Conservation (phyloP, 2,329 filamentous ascomycete species). For the Ceratocystiopsis sp. region DNA sequence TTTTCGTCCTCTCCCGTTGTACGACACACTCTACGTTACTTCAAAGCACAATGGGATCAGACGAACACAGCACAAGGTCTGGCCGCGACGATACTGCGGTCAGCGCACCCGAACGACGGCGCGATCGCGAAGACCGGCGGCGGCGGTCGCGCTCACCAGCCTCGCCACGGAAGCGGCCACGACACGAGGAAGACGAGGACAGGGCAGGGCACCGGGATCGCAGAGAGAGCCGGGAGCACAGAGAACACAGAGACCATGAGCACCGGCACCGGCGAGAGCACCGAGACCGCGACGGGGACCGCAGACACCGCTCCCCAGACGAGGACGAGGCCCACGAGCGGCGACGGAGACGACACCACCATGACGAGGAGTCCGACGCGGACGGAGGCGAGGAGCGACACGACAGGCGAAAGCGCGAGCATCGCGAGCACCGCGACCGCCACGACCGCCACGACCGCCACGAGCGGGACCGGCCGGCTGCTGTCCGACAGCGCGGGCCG, state of each 20-base stretch:
- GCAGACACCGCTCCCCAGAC: neutral
- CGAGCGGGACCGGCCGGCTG: neutral
- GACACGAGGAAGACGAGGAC: neutral
- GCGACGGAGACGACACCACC: neutral
- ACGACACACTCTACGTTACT: too few relatives aligned
- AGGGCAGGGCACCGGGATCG: neutral
- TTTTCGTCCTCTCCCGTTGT: too few relatives aligned
- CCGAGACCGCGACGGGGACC: neutral
- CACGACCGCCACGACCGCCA: neutral
- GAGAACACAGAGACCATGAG: neutral
- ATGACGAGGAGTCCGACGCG: neutral
- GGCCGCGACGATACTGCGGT: too few relatives aligned
- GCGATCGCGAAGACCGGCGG: neutral
- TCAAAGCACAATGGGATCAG: too few relatives aligned
- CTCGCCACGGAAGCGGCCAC: neutral
- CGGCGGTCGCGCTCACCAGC: slow-evolving; percentile 2
- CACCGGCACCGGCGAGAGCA: neutral
- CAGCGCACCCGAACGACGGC: too few relatives aligned
- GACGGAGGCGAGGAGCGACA: neutral
- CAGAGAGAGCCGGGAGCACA: neutral
- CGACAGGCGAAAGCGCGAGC: neutral
- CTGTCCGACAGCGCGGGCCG: slow-evolving; percentile 26
- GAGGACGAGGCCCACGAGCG: neutral
- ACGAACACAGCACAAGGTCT: too few relatives aligned
- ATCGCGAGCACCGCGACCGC: neutral